A percentile compares a stretch with the other conserved stretches of the same genome.
phyloP scores from a whole-genome alignment of 1,139 yeast species.

The Debaryomyces psychrophilus region DNA sequence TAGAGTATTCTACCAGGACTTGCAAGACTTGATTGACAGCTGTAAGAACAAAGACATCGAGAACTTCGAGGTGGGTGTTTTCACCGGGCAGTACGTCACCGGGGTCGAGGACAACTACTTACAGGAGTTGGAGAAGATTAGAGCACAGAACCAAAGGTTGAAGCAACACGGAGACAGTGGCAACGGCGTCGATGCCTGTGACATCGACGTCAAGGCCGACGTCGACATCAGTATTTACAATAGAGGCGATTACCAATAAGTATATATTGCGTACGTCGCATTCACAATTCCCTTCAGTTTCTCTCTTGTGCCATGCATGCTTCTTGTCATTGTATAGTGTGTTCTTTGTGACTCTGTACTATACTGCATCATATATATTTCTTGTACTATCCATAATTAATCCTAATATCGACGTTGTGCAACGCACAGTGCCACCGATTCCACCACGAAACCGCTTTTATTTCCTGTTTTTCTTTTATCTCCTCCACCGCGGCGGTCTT shows the following conservation, averaged over 20 bases:
- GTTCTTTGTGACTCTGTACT: neutral
- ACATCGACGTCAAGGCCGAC: slow-evolving; percentile 78
- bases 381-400: neutral
- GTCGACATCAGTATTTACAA: slow-evolving; percentile 90
- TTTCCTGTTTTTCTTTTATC: no score
- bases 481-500: no score
- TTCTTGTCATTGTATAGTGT: neutral
- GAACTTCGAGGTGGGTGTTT: slow-evolving; percentile 93
- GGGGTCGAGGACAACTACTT: slow-evolving; percentile 86
- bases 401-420: neutral
- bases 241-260: slow-evolving; percentile 66
- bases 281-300: neutral
- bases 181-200: slow-evolving; percentile 50
- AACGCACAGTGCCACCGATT: no score
- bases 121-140: slow-evolving; percentile 76
- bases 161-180: slow-evolving; percentile 47
- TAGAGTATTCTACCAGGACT: slow-evolving; percentile 81
- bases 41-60: slow-evolving; percentile 62
- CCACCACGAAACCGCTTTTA: no score
- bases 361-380: neutral
- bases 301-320: neutral
- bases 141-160: slow-evolving; percentile 76
- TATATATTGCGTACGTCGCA: neutral
- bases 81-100: slow-evolving; percentile 90
- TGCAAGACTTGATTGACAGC: slow-evolving; percentile 80